phyloP scores from a whole-genome alignment of 768 basidiomycete species.

The Dendrothele bispora region DNA sequence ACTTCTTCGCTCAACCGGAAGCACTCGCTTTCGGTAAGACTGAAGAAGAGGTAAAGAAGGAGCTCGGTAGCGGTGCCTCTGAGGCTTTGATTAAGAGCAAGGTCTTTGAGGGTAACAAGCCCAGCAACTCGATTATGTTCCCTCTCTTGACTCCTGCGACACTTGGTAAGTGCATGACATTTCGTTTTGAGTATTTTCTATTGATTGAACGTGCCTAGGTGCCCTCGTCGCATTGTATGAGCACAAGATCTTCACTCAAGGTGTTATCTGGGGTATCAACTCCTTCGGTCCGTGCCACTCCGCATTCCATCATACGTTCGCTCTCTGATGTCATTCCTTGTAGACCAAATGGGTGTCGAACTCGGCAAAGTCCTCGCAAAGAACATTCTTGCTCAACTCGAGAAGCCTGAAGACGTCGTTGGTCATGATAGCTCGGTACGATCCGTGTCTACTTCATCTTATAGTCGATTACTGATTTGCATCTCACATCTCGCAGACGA shows the following conservation, averaged over 20 bases:
- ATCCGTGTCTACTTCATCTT: conserved; percentile 15
- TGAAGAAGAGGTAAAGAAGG: conserved; percentile 79
- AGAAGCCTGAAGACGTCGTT: conserved; percentile 71
- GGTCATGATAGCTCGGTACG: conserved; percentile 86
- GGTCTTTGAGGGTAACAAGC: conserved; percentile 17
- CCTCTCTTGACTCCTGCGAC: conserved; percentile 87
- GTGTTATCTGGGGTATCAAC: conserved; percentile 98
- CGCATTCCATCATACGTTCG: not conserved
- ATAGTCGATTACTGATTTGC: not conserved
- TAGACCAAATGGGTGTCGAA: conserved; percentile 99
- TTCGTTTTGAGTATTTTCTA: conserved; percentile 7
- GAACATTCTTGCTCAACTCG: conserved; percentile 89
- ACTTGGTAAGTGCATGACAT: conserved; percentile 54
- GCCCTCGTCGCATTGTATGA: conserved; percentile 91
- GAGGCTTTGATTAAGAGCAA: conserved; percentile 93
- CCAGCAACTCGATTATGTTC: conserved; percentile 55
- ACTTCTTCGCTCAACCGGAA: conserved; percentile 98
- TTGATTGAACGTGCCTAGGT: conserved; percentile 28
- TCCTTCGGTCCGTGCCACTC: conserved; percentile 74
- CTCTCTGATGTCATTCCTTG: not conserved
- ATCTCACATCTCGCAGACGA: too few species aligned
- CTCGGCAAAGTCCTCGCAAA: conserved; percentile 97
- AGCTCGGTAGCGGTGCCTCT: conserved; percentile 67
- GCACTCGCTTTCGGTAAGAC: conserved; percentile 98
- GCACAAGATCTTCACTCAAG: conserved; percentile 99